Evolutionary conservation across 768 basidiomycete genomes (phyloP), one percentile per base, ranked within the genome.

Genomic region (Panellus pusillus): DNA sequence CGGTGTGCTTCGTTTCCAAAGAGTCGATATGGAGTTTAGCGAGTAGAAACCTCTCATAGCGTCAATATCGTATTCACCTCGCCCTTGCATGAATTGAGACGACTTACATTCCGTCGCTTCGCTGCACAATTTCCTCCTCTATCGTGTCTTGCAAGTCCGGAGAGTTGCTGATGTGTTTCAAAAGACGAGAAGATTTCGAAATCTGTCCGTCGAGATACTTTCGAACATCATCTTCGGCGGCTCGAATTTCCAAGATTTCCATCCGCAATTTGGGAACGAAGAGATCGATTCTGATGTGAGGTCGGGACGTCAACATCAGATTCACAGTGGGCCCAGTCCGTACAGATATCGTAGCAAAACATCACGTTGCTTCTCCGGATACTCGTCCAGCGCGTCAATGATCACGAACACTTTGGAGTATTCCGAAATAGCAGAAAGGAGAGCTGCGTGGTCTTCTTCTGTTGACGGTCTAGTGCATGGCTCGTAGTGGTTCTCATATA

Each of bases 21-120:
- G 44, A 39, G 5, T 53, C 36, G 13, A 53, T 44, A 20, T 53
- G 52, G 11, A 53, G 52, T 41, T 48, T 54, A 6, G 52, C 52
- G 1, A 54, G 32, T 18, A 54, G 40, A 37, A 54, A 54, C 46
- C 52, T 54, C 6, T 24, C 24, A 24, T 24, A 24, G 17, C 4
- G 35, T 11, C 18, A 31, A 47, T 27, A 45, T 45, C 6, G 24
- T 9, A 44, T 31, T 18, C 7, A 20, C 31, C 19, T 17, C 31
- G 35, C 12, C 18, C 3, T n/a, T 45, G n/a, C n/a, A n/a, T 47
- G 7, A 12, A 44, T 40, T n/a, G 19, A 20, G 6, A n/a, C 12
- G 19, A 47, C 40, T 28, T 9, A 42, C 46, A 47, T 54, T 43
- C 46, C 46, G 31, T 45, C 52, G 11, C 45, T 47, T 11, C 40